Evolutionary conservation across 2,329 filamentous ascomycete genomes (phyloP), one percentile per base, ranked within the genome.

Genomic region (Torrubiella hemipterigena): DNA sequence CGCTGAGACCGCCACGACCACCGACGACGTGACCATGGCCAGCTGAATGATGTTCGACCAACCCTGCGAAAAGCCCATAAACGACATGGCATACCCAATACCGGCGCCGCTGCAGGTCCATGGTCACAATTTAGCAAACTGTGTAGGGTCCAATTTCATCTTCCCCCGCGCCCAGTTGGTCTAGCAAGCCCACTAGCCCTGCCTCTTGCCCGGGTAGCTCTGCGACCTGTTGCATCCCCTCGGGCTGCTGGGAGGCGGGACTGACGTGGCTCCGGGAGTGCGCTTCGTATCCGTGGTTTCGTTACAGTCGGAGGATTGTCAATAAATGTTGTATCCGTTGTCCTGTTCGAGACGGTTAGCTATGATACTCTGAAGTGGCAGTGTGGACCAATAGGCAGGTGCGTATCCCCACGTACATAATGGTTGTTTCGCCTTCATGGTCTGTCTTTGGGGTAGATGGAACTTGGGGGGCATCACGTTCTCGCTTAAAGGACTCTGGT

Each of bases 281-380:
- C 50, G 39, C 62, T 63, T 38, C 60, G 68, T 7, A 59, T 52
- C 5, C 58, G 58, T 17, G 65, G 51, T 43, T 63, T 73, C 16
- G 65, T 64, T 11, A 68, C 58, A n/a, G 61, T 59, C 3, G 69
- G 56, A 7, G 86, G 87, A 45, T 94, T 83, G 20, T 94, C 85
- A 34, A 94, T 75, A 48, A 94, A 95, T 2, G 83, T 84, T 6
- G 81, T 93, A 49, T 94, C 86, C 9, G 84, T 93, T 16, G 87
- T 94, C 68, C 82, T 89, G 42, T 5, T 34, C 15, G 28, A 26
- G 24, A 40, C 39, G 33, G 38, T 47, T 37, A 42, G 46, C 38
- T 29, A 39, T 19, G 18, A 12, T 9, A 9, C 10, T 6, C 11
- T 12, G 36, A 33, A 28, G 27, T 15, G 25, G n/a, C 14, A 10